Evolutionary conservation across 495 filamentous ascomycete species (phyloP).

Genomic region (Aspergillus homomorphus): DNA sequence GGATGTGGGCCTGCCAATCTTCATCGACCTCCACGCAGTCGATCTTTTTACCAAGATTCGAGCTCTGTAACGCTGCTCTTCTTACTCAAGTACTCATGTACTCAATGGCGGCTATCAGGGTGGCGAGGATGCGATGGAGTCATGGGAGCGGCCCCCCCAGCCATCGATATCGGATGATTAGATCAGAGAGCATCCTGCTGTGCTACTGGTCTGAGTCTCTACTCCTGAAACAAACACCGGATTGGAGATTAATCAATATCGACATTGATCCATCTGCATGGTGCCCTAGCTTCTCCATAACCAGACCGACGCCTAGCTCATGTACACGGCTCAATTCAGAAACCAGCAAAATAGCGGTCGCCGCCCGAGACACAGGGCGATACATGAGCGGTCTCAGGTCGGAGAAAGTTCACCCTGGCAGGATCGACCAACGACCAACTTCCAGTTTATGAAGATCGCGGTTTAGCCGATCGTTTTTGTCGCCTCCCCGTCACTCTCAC

Average conservation of each 20-base stretch:
- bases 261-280: not conserved
- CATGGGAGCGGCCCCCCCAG: not conserved
- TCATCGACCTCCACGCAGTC: not conserved
- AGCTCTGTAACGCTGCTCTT: not conserved
- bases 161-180: not conserved
- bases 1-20: not conserved
- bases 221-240: not conserved
- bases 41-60: not conserved
- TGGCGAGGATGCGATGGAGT: not conserved
- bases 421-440: slow-evolving; percentile 8
- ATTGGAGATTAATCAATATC: not conserved
- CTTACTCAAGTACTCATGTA: too few relatives aligned
- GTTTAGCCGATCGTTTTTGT: not conserved
- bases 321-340: slow-evolving; percentile 14
- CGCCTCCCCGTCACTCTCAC: not conserved
- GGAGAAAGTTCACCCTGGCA: slow-evolving; percentile 13
- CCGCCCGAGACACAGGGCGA: slow-evolving; percentile 13
- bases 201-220: not conserved
- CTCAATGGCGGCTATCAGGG: not conserved
- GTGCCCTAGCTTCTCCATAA: slow-evolving; percentile 6
- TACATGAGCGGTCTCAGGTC: slow-evolving; percentile 2
- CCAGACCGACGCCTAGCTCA: slow-evolving; percentile 5
- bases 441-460: not conserved
- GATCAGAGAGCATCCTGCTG: not conserved
- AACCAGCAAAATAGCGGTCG: slow-evolving; percentile 19